A percentile compares a stretch with the other conserved stretches of the same genome.
These are phyloP conservation scores for Brassica juncea DNA, from an alignment of 345 rosid genomes.

Conservation along the genomic window DNA sequence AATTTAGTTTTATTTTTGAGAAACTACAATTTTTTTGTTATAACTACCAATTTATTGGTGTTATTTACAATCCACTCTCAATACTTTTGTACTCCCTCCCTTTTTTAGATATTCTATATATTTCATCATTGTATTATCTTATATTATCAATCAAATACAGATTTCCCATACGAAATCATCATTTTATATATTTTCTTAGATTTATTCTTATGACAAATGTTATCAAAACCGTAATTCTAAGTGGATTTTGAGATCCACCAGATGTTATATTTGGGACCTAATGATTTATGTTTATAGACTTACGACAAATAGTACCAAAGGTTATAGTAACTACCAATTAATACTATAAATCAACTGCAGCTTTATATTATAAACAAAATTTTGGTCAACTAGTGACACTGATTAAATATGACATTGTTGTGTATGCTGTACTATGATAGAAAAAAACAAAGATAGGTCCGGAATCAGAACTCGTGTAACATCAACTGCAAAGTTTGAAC, in stretches of 20 bases:
- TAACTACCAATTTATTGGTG: not conserved
- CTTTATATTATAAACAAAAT: not conserved
- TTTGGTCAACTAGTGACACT: not conserved
- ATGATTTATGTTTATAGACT: not conserved
- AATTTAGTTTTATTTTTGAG: not conserved
- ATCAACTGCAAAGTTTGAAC: slow-evolving; percentile 31
- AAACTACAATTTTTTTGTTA: not conserved
- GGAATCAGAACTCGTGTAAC: slow-evolving; percentile 35
- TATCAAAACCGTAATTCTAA: too few species aligned
- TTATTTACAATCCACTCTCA: not conserved
- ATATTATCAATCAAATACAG: too few species aligned
- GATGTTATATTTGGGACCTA: not conserved
- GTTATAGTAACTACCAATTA: not conserved
- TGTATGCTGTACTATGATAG: slow-evolving; percentile 2
- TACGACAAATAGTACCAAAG: not conserved
- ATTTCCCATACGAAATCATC: too few species aligned
- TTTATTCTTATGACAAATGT: too few species aligned
- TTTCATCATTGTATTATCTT: too few species aligned
- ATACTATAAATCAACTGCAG: not conserved
- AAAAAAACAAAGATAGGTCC: not conserved
- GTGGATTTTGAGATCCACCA: not conserved
- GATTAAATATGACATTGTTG: not conserved
- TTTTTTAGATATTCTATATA: too few species aligned
- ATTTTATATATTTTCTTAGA: too few species aligned
- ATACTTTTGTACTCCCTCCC: too few species aligned